phyloP scores from a whole-genome alignment of 2,329 filamentous ascomycete species.

The Ophiocordyceps camponoti-floridani region DNA sequence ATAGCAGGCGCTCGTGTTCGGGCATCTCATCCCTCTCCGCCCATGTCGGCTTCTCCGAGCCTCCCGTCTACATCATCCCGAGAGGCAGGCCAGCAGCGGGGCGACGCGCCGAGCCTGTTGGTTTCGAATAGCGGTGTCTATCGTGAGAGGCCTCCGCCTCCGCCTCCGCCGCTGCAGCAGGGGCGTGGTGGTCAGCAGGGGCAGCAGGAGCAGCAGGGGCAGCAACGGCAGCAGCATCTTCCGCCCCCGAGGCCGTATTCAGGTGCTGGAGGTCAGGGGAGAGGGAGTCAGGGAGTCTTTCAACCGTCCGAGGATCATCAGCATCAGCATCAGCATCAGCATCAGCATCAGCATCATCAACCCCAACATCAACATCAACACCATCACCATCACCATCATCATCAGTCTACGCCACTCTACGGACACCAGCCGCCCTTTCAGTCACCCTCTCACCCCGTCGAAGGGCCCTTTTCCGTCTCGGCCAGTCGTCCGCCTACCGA shows the following conservation, averaged over 20 bases:
- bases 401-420: background rate
- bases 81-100: conserved; percentile 25
- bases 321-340: background rate
- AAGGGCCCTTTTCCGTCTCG: conserved; percentile 6
- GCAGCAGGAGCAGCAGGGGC: too few relatives aligned
- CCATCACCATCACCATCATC: background rate
- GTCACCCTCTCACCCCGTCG: conserved; percentile 6
- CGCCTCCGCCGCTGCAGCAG: conserved; percentile 6
- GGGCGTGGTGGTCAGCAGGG: background rate
- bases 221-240: conserved; percentile 8
- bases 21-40: conserved; percentile 49
- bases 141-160: conserved; percentile 14
- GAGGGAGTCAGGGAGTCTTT: conserved; percentile 7
- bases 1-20: conserved; percentile 36
- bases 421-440: conserved; percentile 4
- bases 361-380: background rate
- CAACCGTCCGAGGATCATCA: conserved; percentile 4
- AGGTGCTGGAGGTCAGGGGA: conserved; percentile 1
- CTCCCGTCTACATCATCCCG: conserved; percentile 38
- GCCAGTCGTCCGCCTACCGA: conserved; percentile 21
- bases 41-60: conserved; percentile 54
- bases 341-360: background rate
- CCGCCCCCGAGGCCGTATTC: conserved; percentile 11
- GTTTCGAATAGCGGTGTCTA: conserved; percentile 31
- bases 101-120: conserved; percentile 25